Percentiles rank a stretch among this genome's conserved stretches.
Evolutionary conservation across 2,329 filamentous ascomycete genomes (phyloP).

Genomic region (Aureobasidium lini): DNA sequence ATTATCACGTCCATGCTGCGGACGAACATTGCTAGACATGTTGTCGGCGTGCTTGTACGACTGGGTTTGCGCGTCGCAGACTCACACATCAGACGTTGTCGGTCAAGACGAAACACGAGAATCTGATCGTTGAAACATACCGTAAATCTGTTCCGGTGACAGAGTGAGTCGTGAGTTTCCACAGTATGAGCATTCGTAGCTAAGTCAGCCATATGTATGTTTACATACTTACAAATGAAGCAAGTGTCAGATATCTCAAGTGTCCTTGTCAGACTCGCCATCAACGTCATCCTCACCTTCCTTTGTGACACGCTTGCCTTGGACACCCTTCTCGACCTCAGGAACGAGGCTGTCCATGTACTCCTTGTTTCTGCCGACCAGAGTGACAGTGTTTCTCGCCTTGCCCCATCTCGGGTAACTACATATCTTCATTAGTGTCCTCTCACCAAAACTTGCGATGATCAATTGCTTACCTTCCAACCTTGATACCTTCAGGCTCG

Average conservation of each 20-base stretch:
- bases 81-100: too few relatives aligned
- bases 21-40: background rate
- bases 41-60: too few relatives aligned
- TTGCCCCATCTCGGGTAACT: conserved; percentile 88
- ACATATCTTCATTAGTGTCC: background rate
- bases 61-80: too few relatives aligned
- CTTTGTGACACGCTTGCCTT: conserved; percentile 59
- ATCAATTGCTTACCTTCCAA: conserved; percentile 50
- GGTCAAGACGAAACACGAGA: too few relatives aligned
- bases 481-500: conserved; percentile 72
- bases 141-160: too few relatives aligned
- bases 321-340: conserved; percentile 69
- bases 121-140: too few relatives aligned
- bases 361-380: conserved; percentile 68
- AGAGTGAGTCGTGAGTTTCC: too few relatives aligned
- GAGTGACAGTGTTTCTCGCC: conserved; percentile 78
- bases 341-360: conserved; percentile 71
- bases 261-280: conserved; percentile 21
- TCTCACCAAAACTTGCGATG: background rate
- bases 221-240: background rate
- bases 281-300: conserved; percentile 55
- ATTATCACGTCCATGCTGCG: background rate
- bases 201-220: background rate
- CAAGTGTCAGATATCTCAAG: background rate
- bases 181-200: background rate